phyloP scores from a whole-genome alignment of 2,329 filamentous ascomycete genomes.

The Colletotrichum sp. region DNA sequence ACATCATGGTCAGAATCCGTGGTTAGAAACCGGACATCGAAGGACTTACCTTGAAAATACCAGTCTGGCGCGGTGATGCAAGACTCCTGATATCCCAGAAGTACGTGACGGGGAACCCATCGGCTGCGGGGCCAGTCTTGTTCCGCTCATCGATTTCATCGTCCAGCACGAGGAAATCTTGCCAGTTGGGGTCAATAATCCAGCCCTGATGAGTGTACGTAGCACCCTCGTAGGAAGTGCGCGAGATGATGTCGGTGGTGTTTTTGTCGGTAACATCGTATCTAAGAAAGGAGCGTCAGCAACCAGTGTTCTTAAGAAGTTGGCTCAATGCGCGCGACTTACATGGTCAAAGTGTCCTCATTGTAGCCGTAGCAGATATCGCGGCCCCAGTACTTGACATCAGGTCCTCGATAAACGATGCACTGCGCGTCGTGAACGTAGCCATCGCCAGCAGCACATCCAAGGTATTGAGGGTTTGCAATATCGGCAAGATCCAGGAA shows the following conservation, averaged over 20 bases:
- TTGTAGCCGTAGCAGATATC: conserved; percentile 65
- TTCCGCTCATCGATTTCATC: conserved; percentile 57
- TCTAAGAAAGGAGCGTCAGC: conserved; percentile 23
- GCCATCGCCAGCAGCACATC: conserved; percentile 58
- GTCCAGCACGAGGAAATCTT: conserved; percentile 54
- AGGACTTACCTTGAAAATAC: not conserved
- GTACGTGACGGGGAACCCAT: conserved; percentile 53
- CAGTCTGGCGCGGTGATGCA: conserved; percentile 15
- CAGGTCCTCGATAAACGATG: conserved; percentile 58
- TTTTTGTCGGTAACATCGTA: conserved; percentile 57
- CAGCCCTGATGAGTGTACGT: conserved; percentile 65
- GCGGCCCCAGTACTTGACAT: conserved; percentile 47
- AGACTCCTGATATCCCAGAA: conserved; percentile 54
- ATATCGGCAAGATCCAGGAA: conserved; percentile 63
- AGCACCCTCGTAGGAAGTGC: conserved; percentile 59
- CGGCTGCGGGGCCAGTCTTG: conserved; percentile 39
- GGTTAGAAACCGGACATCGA: fast-evolving
- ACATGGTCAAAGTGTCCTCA: conserved; percentile 53
- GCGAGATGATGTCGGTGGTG: conserved; percentile 50
- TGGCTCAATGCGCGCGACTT: conserved; percentile 28
- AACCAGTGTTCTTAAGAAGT: fast-evolving
- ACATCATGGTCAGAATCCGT: conserved; percentile 40
- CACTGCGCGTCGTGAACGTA: conserved; percentile 68
- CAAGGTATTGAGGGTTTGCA: conserved; percentile 55
- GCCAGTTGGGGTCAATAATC: conserved; percentile 49